Percentiles rank a stretch among this genome's conserved stretches.
Evolutionary conservation across 1,139 yeast genomes (phyloP).

Genomic region (Scheffersomyces segobiensis): DNA sequence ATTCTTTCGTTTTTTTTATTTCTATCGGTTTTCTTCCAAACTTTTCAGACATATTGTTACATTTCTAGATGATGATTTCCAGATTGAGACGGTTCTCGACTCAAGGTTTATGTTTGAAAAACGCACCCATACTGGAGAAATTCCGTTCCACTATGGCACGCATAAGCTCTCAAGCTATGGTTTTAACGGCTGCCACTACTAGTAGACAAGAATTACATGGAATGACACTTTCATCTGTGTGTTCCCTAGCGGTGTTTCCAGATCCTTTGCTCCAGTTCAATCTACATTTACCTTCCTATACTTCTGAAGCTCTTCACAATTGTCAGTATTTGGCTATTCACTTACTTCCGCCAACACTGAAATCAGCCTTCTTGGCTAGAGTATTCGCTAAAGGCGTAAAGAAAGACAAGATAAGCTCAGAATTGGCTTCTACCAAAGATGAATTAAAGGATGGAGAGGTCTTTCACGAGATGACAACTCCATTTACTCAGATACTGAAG

Average conservation of each 20-base stretch:
- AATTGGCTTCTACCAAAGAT: conserved; percentile 13
- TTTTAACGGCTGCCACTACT: conserved; percentile 29
- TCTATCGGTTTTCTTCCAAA: background rate
- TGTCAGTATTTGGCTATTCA: conserved; percentile 68
- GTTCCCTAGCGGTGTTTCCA: conserved; percentile 75
- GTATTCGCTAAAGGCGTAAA: conserved; percentile 62
- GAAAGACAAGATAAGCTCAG: conserved; percentile 12
- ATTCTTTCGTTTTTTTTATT: conserved; percentile 2
- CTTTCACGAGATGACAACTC: conserved; percentile 51
- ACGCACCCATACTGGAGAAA: background rate
- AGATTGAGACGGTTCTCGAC: background rate
- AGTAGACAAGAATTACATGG: conserved; percentile 50
- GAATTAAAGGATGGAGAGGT: conserved; percentile 35
- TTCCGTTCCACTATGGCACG: conserved; percentile 34
- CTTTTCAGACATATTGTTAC: conserved; percentile 1
- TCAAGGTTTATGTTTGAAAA: background rate
- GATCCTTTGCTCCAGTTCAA: conserved; percentile 77
- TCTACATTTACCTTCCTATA: conserved; percentile 77
- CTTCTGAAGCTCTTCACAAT: conserved; percentile 63
- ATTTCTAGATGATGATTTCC: conserved; percentile 9
- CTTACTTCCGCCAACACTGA: conserved; percentile 58
- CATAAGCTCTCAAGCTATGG: conserved; percentile 47
- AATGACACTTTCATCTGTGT: conserved; percentile 78
- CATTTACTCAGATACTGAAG: conserved; percentile 38
- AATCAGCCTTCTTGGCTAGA: conserved; percentile 55